phyloP scores from a whole-genome alignment of 73 alveolate genomes.

The Tetrahymena malaccensis region DNA sequence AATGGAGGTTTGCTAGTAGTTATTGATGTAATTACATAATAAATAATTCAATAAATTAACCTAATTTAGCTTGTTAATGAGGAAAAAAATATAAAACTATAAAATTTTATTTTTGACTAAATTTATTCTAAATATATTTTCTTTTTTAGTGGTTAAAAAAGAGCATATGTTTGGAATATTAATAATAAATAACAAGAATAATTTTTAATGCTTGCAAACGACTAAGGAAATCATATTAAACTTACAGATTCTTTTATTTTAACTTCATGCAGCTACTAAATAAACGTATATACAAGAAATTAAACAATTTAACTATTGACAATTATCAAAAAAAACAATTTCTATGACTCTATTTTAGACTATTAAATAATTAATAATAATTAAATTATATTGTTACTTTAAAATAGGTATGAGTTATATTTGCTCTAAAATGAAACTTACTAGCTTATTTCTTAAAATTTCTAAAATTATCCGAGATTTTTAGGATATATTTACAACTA shows the following conservation, averaged over 20 bases:
- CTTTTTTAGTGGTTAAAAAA: neutral
- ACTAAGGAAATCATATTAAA: neutral
- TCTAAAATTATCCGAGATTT: neutral
- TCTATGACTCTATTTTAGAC: neutral
- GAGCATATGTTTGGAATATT: neutral
- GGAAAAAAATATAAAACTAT: neutral
- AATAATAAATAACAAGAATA: neutral
- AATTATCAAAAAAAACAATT: neutral
- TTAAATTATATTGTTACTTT: neutral
- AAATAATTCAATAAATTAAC: neutral
- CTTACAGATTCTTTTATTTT: neutral
- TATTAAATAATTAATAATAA: neutral
- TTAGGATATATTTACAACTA: neutral
- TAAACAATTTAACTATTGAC: neutral
- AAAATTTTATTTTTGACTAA: neutral
- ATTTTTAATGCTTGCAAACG: neutral
- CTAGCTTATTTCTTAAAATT: neutral
- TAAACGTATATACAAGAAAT: neutral
- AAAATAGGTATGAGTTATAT: neutral
- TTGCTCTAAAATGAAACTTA: neutral
- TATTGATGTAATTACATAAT: neutral
- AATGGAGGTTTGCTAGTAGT: neutral
- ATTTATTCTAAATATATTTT: neutral
- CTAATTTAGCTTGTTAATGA: neutral
- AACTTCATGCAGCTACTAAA: neutral